A percentile compares a stretch with the other conserved stretches of the same genome.
phyloP scores from a whole-genome alignment of 192 early-diverging fungal species.

The Phlyctochytrium arcticum region DNA sequence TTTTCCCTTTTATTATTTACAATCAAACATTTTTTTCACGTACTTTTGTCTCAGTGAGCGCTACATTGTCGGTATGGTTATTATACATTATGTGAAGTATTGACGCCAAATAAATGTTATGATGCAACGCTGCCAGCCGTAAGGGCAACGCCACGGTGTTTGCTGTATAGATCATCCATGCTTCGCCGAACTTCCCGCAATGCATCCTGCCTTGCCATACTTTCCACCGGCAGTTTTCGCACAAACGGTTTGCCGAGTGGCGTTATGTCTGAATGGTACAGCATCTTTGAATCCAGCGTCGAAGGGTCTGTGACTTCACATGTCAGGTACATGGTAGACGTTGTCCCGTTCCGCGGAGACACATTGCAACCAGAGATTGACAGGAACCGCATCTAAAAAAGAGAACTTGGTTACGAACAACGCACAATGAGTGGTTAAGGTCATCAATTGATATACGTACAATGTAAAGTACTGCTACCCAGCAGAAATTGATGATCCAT shows the following conservation, averaged over 20 bases:
- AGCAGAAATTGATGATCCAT: neutral
- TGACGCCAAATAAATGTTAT: too few relatives aligned
- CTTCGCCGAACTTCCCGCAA: neutral
- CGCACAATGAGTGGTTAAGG: neutral
- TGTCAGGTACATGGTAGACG: conserved; percentile 26
- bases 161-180: conserved; percentile 6
- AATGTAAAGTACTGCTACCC: conserved; percentile 23
- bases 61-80: too few relatives aligned
- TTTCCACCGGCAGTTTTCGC: neutral
- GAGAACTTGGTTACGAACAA: neutral
- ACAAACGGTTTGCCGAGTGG: conserved; percentile 9
- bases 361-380: conserved; percentile 38
- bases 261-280: conserved; percentile 27
- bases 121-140: neutral
- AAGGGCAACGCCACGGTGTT: neutral
- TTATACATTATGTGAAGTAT: too few relatives aligned
- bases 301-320: conserved; percentile 13
- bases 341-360: conserved; percentile 37
- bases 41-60: too few relatives aligned
- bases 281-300: conserved; percentile 3
- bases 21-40: too few relatives aligned
- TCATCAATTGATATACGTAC: conserved; percentile 6
- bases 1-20: too few relatives aligned
- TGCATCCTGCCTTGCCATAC: neutral
- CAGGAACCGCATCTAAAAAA: conserved; percentile 36